Evolutionary conservation across 805 yeast genomes (phyloP).

Genomic region (Cyberlindnera maritima): DNA sequence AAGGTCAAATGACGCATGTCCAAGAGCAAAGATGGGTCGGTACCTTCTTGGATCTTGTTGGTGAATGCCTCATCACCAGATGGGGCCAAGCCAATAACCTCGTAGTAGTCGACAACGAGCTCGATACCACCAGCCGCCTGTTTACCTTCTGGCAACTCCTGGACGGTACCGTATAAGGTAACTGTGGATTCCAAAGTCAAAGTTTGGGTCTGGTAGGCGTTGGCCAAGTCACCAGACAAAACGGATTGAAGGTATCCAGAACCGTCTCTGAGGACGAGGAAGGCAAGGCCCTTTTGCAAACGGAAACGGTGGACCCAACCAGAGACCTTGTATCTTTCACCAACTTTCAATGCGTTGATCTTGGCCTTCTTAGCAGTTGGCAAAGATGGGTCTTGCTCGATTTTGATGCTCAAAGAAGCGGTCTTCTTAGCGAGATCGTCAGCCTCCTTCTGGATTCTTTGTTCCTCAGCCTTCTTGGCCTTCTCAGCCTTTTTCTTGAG

Average conservation of each 20-base stretch:
- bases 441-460: conserved; percentile 53
- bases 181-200: conserved; percentile 89
- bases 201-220: conserved; percentile 79
- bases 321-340: conserved; percentile 68
- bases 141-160: conserved; percentile 91
- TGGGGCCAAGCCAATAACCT: conserved; percentile 91
- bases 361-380: conserved; percentile 70
- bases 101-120: conserved; percentile 85
- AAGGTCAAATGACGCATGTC: conserved; percentile 95
- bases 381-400: conserved; percentile 70
- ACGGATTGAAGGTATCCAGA: conserved; percentile 88
- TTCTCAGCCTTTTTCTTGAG: conserved; percentile 65
- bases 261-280: conserved; percentile 93
- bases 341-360: conserved; percentile 50
- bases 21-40: conserved; percentile 88
- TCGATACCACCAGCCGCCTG: conserved; percentile 98
- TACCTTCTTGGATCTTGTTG: conserved; percentile 89
- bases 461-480: conserved; percentile 51
- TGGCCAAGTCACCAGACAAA: conserved; percentile 86
- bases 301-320: conserved; percentile 98
- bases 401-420: conserved; percentile 74
- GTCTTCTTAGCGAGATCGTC: conserved; percentile 73
- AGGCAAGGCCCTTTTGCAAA: conserved; percentile 86
- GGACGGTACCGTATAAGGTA: conserved; percentile 73
- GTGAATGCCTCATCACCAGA: conserved; percentile 93